phyloP scores from a whole-genome alignment of 164 flowering plant species.

The Nymphaea thermarum region DNA sequence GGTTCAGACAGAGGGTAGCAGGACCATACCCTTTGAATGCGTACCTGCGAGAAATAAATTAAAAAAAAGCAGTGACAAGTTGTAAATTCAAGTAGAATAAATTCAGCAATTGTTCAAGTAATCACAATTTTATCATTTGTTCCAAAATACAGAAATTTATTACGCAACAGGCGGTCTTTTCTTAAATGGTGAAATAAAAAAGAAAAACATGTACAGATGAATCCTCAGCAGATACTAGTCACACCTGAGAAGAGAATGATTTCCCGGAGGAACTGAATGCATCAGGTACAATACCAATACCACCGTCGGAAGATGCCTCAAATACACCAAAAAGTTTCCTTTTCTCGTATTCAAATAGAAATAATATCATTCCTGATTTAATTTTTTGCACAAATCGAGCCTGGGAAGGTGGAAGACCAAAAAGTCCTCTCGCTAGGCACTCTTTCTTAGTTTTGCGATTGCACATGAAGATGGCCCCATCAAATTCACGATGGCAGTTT shows the following conservation, averaged over 20 bases:
- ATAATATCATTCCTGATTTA: conserved; percentile 57
- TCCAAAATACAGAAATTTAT: no score
- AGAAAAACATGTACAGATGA: no score
- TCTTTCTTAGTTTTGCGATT: conserved; percentile 40
- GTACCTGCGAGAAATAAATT: no score
- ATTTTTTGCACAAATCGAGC: conserved; percentile 38
- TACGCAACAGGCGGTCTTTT: no score
- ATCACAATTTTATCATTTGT: no score
- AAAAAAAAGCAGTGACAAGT: no score
- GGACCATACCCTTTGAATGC: no score
- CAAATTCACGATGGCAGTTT: conserved; percentile 3
- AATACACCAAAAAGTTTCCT: conserved; percentile 59
- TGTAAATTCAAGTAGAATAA: no score
- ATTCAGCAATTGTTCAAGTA: no score
- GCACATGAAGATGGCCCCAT: conserved; percentile 75
- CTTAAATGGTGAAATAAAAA: no score
- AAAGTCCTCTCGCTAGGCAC: conserved; percentile 32
- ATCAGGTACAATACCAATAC: conserved; percentile 40
- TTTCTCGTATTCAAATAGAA: conserved; percentile 57
- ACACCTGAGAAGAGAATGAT: conserved; percentile 68
- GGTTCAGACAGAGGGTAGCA: no score
- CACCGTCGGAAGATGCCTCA: conserved; percentile 55
- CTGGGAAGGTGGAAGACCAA: conserved; percentile 44
- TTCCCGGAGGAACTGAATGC: conserved; percentile 44
- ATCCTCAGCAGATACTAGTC: not conserved